Conservation (phyloP, 2,329 filamentous ascomycete genomes). For the Xylariomycetidae sp. region DNA sequence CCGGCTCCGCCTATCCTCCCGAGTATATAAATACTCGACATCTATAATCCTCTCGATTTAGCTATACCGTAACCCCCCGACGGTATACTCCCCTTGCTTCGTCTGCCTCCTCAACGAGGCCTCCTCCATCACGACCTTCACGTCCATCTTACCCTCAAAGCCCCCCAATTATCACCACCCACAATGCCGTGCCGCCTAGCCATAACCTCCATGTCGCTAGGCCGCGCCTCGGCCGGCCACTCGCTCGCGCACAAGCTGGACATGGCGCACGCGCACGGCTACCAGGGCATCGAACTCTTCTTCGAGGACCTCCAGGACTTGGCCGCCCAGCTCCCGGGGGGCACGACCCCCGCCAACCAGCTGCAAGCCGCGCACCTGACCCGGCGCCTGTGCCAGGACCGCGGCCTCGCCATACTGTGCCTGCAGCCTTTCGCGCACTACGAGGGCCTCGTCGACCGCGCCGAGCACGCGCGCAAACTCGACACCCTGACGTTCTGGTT, state of each 20-base stretch:
- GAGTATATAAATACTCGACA: too few relatives aligned
- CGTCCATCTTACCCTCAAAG: too few relatives aligned
- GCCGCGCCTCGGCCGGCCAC: slow-evolving; percentile 63
- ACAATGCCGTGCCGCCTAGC: slow-evolving; percentile 53
- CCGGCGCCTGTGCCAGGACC: slow-evolving; percentile 48
- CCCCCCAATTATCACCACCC: too few relatives aligned
- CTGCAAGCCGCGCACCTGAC: slow-evolving; percentile 54
- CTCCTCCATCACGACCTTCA: too few relatives aligned
- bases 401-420: slow-evolving; percentile 54
- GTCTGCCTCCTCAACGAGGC: too few relatives aligned
- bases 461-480: slow-evolving; percentile 50
- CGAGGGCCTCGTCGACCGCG: slow-evolving; percentile 63
- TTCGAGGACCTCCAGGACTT: slow-evolving; percentile 67
- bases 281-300: slow-evolving; percentile 69
- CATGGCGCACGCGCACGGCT: slow-evolving; percentile 58
- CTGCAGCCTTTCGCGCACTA: slow-evolving; percentile 75
- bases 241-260: slow-evolving; percentile 60
- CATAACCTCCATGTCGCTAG: slow-evolving; percentile 73
- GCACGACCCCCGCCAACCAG: slow-evolving; percentile 37
- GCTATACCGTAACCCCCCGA: too few relatives aligned
- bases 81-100: too few relatives aligned
- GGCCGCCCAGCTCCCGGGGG: slow-evolving; percentile 38
- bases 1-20: too few relatives aligned
- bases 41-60: too few relatives aligned
- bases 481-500: slow-evolving; percentile 66